These are phyloP conservation scores for Trametes cinnabarina DNA, from an alignment of 768 basidiomycete genomes.

Conservation along the genomic window DNA sequence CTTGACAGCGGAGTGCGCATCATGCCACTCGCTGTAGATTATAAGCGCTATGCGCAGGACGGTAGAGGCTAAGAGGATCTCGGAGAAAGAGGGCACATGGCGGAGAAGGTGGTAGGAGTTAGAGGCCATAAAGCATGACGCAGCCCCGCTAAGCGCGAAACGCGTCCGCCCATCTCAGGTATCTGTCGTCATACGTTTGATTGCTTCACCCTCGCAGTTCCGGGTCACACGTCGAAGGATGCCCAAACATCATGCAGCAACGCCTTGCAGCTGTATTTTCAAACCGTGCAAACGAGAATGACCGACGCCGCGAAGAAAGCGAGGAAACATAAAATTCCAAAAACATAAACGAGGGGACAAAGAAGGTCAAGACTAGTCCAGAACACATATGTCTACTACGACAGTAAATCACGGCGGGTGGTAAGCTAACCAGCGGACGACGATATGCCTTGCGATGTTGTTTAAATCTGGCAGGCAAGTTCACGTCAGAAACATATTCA, in stretches of 20 bases:
- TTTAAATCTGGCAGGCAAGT: conserved; percentile 24
- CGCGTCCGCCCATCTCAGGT: neutral
- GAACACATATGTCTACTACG: conserved; percentile 23
- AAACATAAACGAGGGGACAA: conserved; percentile 18
- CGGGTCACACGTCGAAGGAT: too few relatives aligned
- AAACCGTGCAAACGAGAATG: too few relatives aligned
- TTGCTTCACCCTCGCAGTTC: too few relatives aligned
- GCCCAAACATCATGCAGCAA: too few relatives aligned
- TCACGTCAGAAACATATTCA: neutral
- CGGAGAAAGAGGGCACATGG: conserved; percentile 42
- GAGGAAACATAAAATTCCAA: conserved; percentile 21
- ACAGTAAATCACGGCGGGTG: conserved; percentile 8
- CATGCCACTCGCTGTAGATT: conserved; percentile 88
- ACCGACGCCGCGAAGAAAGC: neutral
- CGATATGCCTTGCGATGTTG: neutral
- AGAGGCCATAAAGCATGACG: conserved; percentile 13
- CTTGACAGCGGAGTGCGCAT: conserved; percentile 76
- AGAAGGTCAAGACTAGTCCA: conserved; percentile 15
- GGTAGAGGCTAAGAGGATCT: conserved; percentile 52
- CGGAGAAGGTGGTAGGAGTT: conserved; percentile 9
- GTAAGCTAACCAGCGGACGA: conserved; percentile 6
- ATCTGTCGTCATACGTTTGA: too few relatives aligned
- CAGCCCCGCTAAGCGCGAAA: neutral
- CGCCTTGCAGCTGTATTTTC: too few relatives aligned
- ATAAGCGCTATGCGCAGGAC: conserved; percentile 70